These are phyloP conservation scores for Aspergillus unguis DNA, from an alignment of 2,329 filamentous ascomycete genomes.

Conservation along the genomic window DNA sequence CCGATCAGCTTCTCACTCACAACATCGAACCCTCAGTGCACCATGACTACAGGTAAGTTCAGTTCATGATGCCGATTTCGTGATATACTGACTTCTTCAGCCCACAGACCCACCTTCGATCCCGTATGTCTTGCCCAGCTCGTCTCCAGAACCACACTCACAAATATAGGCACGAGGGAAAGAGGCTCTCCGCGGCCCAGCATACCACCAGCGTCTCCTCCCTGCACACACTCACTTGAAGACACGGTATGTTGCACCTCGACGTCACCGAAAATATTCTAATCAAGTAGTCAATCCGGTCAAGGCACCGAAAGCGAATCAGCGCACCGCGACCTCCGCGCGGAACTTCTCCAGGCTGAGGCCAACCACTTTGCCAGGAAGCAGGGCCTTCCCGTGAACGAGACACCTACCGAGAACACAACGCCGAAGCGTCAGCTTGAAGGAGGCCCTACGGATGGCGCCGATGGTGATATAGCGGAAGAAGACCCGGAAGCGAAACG, in stretches of 20 bases:
- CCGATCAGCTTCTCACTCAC: not conserved
- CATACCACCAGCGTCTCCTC: conserved; percentile 92
- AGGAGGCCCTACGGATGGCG: conserved; percentile 38
- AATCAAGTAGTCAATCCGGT: conserved; percentile 62
- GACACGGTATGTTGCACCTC: conserved; percentile 57
- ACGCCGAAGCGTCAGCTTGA: conserved; percentile 65
- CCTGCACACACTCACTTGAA: conserved; percentile 94
- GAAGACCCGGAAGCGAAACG: conserved; percentile 79
- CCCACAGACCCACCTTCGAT: conserved; percentile 89
- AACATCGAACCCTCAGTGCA: conserved; percentile 11
- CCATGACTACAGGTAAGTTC: conserved; percentile 43
- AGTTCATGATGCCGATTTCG: not conserved
- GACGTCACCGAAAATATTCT: not conserved
- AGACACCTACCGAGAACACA: conserved; percentile 37
- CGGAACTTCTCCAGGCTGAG: conserved; percentile 86
- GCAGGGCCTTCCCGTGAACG: conserved; percentile 58
- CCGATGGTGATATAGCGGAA: conserved; percentile 44
- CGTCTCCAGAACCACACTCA: conserved; percentile 24
- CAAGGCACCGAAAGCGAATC: conserved; percentile 79
- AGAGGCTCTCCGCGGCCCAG: conserved; percentile 86
- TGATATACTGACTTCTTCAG: conserved; percentile 35
- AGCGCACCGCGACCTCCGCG: conserved; percentile 72
- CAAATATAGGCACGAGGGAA: conserved; percentile 74
- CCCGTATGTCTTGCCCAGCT: conserved; percentile 57
- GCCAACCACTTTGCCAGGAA: conserved; percentile 83